Base-by-base conservation (phyloP, 2,329 filamentous ascomycete species). In the Cladosporium sp. region DNA sequence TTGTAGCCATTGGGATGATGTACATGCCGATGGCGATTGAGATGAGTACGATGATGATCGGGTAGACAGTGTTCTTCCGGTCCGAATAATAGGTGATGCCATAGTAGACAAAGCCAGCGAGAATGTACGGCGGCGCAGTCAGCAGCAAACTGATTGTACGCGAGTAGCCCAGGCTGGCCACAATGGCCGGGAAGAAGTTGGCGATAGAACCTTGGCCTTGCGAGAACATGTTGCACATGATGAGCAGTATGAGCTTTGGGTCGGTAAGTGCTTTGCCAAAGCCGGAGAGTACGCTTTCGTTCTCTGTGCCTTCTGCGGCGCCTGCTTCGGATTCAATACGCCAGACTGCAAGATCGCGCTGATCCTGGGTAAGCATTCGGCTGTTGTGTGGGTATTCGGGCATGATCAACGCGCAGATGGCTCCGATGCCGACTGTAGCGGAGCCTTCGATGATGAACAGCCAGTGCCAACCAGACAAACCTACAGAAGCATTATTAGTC, bases 391-490 rank as follows among this genome's bases (percentile, higher is more conserved):
- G 85, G 30, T 84, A 86, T 66, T 86, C 82, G 0, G 84, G 84
- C 15, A 86, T 74, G 60, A 80, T 79, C 69, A 85, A 84, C 73
- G 80, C 89, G 2, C 84, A 81, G 3, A 86, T 70, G 3, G 83
- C 71, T 0, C 84, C 84, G 2, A 86, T 80, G 5, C 84, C 66
- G 4, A 88, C 74, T 14, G 84, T 85, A 1, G 87, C 86, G 3
- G 86, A 74, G 14, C 87, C 87, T 75, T 90, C 87, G 47, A 69
- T 69, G 86, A 80, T 70, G 65, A 66, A 60, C 26, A 64, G 24
- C 82, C 73, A 93, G 61, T 91, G 82, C 92, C 92, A 95, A 10
- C 90, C 91, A 1, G 78, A 72, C 73, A 93, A 94, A 28, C 87
- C 87, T 14, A 14, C 8, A 34, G 59, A 15, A 77, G n/a, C 21